Percentiles rank a stretch among this genome's conserved stretches.
phyloP scores from a whole-genome alignment of 768 basidiomycete species.

The Suillus ampliporus region DNA sequence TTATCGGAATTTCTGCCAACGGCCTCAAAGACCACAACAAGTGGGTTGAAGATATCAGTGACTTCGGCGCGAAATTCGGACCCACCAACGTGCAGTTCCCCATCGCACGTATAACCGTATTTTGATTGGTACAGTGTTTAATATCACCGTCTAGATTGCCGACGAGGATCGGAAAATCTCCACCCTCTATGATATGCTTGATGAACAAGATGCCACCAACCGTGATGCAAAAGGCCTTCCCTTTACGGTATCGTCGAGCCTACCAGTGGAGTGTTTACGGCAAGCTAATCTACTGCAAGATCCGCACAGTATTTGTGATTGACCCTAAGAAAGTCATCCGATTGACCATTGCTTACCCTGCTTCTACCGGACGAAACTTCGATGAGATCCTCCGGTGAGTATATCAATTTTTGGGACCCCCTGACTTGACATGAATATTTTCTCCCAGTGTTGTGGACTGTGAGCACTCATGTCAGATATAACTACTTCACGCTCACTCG shows the following conservation, averaged over 20 bases:
- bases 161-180: slow-evolving; percentile 88
- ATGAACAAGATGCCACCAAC: slow-evolving; percentile 93
- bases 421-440: slow-evolving; percentile 16
- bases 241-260: slow-evolving; percentile 69
- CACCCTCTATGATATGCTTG: slow-evolving; percentile 93
- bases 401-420: not conserved
- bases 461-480: slow-evolving; percentile 33
- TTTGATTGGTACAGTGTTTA: not conserved
- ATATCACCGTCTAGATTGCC: slow-evolving; percentile 67
- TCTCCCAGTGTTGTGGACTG: slow-evolving; percentile 72
- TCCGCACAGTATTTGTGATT: slow-evolving; percentile 96
- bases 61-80: slow-evolving; percentile 69
- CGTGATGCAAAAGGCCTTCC: slow-evolving; percentile 86
- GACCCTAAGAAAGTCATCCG: slow-evolving; percentile 97
- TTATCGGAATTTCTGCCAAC: slow-evolving; percentile 94
- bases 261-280: not conserved
- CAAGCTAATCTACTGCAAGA: slow-evolving; percentile 45
- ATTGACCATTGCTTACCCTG: slow-evolving; percentile 89
- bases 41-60: slow-evolving; percentile 91
- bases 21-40: slow-evolving; percentile 79
- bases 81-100: slow-evolving; percentile 88
- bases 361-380: slow-evolving; percentile 95
- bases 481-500: slow-evolving; percentile 7
- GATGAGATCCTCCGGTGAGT: slow-evolving; percentile 64
- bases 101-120: slow-evolving; percentile 61